These are phyloP conservation scores for Verticillium dahliae DNA, from an alignment of 2,329 filamentous ascomycete species.

Conservation along the genomic window DNA sequence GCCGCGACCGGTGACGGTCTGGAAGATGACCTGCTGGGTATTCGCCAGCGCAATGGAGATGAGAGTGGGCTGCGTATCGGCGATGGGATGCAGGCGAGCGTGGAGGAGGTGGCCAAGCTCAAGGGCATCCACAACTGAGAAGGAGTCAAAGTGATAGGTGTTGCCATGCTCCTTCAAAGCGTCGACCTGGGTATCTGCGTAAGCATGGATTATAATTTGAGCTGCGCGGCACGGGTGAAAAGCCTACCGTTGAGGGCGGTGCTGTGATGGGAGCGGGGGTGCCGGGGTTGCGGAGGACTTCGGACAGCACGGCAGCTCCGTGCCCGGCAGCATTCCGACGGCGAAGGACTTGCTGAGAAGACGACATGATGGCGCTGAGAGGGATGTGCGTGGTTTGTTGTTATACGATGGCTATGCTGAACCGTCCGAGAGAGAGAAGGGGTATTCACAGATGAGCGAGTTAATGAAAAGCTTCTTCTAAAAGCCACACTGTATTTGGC, in stretches of 20 bases:
- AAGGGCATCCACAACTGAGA: conserved; percentile 60
- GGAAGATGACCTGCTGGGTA: conserved; percentile 59
- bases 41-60: conserved; percentile 60
- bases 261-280: not conserved
- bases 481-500: not conserved
- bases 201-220: not conserved
- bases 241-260: not conserved
- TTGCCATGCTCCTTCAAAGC: conserved; percentile 27
- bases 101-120: conserved; percentile 59
- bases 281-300: conserved; percentile 13
- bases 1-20: conserved; percentile 59
- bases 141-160: conserved; percentile 40
- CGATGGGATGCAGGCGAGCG: conserved; percentile 50
- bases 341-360: conserved; percentile 23
- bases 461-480: not conserved
- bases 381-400: not conserved
- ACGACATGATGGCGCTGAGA: conserved; percentile 29
- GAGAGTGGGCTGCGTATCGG: conserved; percentile 41
- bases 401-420: not conserved
- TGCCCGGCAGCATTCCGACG: conserved; percentile 18
- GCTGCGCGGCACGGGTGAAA: not conserved
- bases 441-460: not conserved
- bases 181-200: conserved; percentile 15
- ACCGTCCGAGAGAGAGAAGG: not conserved
- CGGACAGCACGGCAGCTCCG: conserved; percentile 17